phyloP scores from a whole-genome alignment of 495 filamentous ascomycete genomes.

The Acidiella bohemica region DNA sequence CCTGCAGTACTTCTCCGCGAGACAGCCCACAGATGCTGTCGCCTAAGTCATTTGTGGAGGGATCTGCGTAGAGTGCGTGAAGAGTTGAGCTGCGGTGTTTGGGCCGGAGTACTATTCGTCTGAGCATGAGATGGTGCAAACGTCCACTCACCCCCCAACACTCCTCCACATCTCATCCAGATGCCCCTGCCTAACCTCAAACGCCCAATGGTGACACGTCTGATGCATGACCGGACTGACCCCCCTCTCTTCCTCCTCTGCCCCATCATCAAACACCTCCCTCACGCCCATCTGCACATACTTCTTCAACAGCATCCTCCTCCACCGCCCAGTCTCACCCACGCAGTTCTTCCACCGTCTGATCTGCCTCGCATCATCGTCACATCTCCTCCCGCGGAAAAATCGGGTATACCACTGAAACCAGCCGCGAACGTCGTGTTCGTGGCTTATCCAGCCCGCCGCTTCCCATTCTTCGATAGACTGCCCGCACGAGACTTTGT shows the following conservation, averaged over 20 bases:
- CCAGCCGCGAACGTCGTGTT: slow-evolving; percentile 36
- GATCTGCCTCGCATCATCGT: slow-evolving; percentile 38
- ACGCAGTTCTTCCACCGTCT: slow-evolving; percentile 36
- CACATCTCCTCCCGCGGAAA: slow-evolving; percentile 35
- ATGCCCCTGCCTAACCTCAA: slow-evolving; percentile 33
- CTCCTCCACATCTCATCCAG: slow-evolving; percentile 33
- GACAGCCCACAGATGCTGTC: too few relatives aligned
- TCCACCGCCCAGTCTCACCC: slow-evolving; percentile 35
- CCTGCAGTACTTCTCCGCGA: too few relatives aligned
- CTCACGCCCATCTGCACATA: slow-evolving; percentile 32
- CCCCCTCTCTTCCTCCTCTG: slow-evolving; percentile 29
- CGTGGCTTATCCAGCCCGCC: slow-evolving; percentile 36
- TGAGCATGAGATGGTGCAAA: too few relatives aligned
- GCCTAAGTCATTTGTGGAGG: too few relatives aligned
- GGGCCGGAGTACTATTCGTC: too few relatives aligned
- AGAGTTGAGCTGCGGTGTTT: too few relatives aligned
- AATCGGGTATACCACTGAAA: slow-evolving; percentile 42
- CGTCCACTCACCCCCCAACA: background rate
- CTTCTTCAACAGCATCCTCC: slow-evolving; percentile 34
- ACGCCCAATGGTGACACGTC: slow-evolving; percentile 40
- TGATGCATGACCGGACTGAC: slow-evolving; percentile 40
- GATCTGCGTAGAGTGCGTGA: too few relatives aligned
- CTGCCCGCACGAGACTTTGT: slow-evolving; percentile 36
- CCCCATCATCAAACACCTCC: slow-evolving; percentile 35
- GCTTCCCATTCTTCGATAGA: slow-evolving; percentile 40